Evolutionary conservation across 805 yeast genomes (phyloP).

Genomic region (Sugiyamaella floridensis): DNA sequence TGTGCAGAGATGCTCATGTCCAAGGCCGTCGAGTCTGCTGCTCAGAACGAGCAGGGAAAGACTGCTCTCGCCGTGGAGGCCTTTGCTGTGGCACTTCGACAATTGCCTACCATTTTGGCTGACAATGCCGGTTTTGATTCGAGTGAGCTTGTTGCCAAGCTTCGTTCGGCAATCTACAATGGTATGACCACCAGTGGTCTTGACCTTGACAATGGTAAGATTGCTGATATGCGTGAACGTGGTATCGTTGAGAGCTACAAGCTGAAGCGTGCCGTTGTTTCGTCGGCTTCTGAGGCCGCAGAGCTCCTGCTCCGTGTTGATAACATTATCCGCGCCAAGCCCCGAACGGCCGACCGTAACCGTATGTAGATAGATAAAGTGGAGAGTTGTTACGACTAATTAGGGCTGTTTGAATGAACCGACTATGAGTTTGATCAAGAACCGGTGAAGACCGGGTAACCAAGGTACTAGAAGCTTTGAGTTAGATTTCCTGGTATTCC

Average conservation of each 20-base stretch:
- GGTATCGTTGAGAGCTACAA: constrained; percentile 92
- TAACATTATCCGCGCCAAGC: constrained; percentile 93
- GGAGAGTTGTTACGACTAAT: neutral
- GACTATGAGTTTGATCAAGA: too few relatives aligned
- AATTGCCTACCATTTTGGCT: constrained; percentile 89
- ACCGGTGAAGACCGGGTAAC: neutral
- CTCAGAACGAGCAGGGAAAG: constrained; percentile 89
- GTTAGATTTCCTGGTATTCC: neutral
- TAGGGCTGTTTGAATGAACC: too few relatives aligned
- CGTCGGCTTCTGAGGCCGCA: constrained; percentile 96
- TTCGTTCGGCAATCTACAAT: constrained; percentile 83
- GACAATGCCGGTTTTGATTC: constrained; percentile 97
- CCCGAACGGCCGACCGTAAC: constrained; percentile 90
- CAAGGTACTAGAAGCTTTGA: too few relatives aligned
- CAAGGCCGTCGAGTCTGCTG: constrained; percentile 87
- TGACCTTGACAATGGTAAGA: constrained; percentile 73
- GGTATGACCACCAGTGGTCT: constrained; percentile 91
- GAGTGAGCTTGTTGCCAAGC: constrained; percentile 80
- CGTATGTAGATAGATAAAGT: constrained; percentile 14
- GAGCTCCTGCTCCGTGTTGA: constrained; percentile 94
- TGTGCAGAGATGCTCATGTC: constrained; percentile 96
- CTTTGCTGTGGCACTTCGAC: constrained; percentile 89
- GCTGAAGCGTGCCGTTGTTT: constrained; percentile 86
- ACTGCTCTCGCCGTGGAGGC: constrained; percentile 91
- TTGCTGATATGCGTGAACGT: constrained; percentile 89